Conservation (phyloP, 352 stramenopile species). For the Blastocystis sp. region DNA sequence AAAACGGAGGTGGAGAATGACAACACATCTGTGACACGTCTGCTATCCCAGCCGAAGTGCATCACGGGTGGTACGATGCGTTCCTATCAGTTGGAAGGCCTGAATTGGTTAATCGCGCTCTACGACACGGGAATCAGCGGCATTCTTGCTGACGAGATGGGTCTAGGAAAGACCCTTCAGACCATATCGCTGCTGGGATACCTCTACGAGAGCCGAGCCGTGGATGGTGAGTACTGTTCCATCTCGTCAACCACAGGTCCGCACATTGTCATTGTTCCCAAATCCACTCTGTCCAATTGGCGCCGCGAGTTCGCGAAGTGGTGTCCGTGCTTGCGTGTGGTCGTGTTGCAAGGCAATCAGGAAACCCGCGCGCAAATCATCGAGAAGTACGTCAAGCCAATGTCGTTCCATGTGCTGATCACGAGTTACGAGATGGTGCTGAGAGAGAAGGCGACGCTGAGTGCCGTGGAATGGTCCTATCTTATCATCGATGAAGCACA, state of each 20-base stretch:
- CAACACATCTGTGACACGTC: slow-evolving; percentile 14
- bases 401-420: slow-evolving; percentile 90
- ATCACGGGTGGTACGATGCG: slow-evolving; percentile 91
- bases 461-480: slow-evolving; percentile 93
- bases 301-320: slow-evolving; percentile 92
- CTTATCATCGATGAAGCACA: slow-evolving; percentile 96
- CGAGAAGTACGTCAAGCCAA: slow-evolving; percentile 75
- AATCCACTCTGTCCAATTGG: slow-evolving; percentile 97
- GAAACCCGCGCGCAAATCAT: slow-evolving; percentile 86
- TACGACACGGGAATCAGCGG: slow-evolving; percentile 96
- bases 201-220: slow-evolving; percentile 82
- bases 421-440: slow-evolving; percentile 97
- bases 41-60: slow-evolving; percentile 86
- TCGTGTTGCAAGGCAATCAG: slow-evolving; percentile 95
- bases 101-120: slow-evolving; percentile 99
- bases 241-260: slow-evolving; percentile 79
- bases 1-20: not conserved
- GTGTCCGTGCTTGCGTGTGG: slow-evolving; percentile 88
- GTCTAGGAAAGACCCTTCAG: slow-evolving; percentile 94
- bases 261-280: slow-evolving; percentile 95
- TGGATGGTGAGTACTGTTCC: slow-evolving; percentile 69
- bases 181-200: slow-evolving; percentile 96
- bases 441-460: slow-evolving; percentile 83
- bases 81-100: slow-evolving; percentile 93
- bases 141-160: slow-evolving; percentile 95